phyloP scores from a whole-genome alignment of 2,329 filamentous ascomycete species.

The Paraconiothyrium sp. region DNA sequence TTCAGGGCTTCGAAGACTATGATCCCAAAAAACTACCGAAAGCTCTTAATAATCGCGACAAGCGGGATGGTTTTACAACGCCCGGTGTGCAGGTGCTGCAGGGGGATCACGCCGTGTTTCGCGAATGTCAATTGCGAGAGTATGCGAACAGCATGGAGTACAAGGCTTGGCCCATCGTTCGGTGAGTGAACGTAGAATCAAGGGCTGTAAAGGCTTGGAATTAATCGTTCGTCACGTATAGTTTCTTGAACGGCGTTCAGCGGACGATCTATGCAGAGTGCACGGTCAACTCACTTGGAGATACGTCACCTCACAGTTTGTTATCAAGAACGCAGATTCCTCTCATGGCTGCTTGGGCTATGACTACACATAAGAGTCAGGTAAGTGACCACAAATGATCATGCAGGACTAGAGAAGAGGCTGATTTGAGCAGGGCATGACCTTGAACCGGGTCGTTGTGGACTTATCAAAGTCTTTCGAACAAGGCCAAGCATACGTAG shows the following conservation, averaged over 20 bases:
- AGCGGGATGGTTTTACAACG: conserved; percentile 9
- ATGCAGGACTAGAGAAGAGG: not conserved
- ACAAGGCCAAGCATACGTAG: conserved; percentile 70
- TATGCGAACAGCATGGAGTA: conserved; percentile 51
- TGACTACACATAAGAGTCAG: conserved; percentile 68
- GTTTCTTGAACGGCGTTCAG: conserved; percentile 60
- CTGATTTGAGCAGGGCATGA: conserved; percentile 63
- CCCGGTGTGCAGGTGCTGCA: conserved; percentile 30
- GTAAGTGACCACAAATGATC: conserved; percentile 16
- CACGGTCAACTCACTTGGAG: conserved; percentile 58
- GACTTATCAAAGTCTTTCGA: conserved; percentile 64
- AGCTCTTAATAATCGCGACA: conserved; percentile 16
- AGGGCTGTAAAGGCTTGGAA: not conserved
- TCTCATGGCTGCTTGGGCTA: conserved; percentile 67
- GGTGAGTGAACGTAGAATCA: not conserved
- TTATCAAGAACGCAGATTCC: conserved; percentile 70
- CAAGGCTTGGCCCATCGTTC: conserved; percentile 61
- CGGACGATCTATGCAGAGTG: conserved; percentile 63
- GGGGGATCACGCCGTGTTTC: conserved; percentile 52
- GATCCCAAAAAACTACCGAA: conserved; percentile 42
- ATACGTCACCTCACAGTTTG: conserved; percentile 57
- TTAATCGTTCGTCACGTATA: not conserved
- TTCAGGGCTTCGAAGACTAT: conserved; percentile 50
- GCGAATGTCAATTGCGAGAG: conserved; percentile 48
- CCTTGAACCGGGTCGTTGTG: conserved; percentile 67